phyloP scores from a whole-genome alignment of 2,329 filamentous ascomycete species.

The Fusarium domesticum region DNA sequence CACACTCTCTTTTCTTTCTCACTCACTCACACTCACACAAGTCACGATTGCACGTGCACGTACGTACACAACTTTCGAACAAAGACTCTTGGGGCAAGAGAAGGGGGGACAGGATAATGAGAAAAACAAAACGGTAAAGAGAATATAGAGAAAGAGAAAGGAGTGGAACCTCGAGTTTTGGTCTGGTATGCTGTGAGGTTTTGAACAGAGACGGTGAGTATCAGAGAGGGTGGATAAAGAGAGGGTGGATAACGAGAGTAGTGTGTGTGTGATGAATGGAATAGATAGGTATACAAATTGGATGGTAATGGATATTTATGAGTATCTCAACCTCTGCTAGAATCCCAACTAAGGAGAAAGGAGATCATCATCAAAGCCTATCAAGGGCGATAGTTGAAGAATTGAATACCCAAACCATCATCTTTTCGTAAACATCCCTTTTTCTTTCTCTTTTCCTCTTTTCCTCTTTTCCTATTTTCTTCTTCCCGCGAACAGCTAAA shows the following conservation, averaged over 20 bases:
- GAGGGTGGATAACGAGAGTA: too few species aligned
- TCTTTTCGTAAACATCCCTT: too few species aligned
- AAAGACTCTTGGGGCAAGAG: not conserved
- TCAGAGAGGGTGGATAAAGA: not conserved
- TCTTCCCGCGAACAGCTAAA: too few species aligned
- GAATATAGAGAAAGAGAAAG: not conserved
- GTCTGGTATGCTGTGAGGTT: not conserved
- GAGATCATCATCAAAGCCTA: too few species aligned
- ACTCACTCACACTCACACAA: not conserved
- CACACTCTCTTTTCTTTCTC: not conserved
- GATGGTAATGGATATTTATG: too few species aligned
- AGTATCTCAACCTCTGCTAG: too few species aligned
- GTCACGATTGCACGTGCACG: not conserved
- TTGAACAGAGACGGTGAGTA: not conserved
- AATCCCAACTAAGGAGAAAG: too few species aligned
- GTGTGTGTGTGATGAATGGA: too few species aligned
- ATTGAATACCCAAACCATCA: too few species aligned
- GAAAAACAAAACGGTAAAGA: not conserved
- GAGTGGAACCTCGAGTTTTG: not conserved
- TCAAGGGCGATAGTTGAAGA: too few species aligned
- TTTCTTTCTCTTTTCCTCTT: not conserved
- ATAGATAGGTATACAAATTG: too few species aligned
- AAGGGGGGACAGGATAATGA: not conserved
- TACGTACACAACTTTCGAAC: not conserved
- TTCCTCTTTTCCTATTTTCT: too few species aligned